phyloP scores from a whole-genome alignment of 2,329 filamentous ascomycete species.

The Cordyceps cicadae region DNA sequence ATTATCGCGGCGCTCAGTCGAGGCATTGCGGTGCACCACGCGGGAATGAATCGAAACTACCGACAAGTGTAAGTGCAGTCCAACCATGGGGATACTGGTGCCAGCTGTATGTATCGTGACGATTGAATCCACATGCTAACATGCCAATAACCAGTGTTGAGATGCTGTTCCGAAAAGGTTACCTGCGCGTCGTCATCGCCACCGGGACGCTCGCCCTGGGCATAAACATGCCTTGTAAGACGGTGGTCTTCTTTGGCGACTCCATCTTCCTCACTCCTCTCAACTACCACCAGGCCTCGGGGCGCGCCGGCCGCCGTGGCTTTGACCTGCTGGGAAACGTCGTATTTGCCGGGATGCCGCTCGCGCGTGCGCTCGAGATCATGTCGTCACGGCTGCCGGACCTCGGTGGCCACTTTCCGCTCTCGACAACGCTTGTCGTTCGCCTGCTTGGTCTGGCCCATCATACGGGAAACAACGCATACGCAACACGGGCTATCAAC shows the following conservation, averaged over 20 bases:
- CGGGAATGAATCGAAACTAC: constrained; percentile 71
- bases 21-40: constrained; percentile 70
- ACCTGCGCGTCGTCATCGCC: constrained; percentile 61
- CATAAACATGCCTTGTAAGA: constrained; percentile 80
- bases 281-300: constrained; percentile 68
- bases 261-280: constrained; percentile 65
- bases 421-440: constrained; percentile 64
- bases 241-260: constrained; percentile 68
- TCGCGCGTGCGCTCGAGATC: constrained; percentile 55
- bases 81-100: too few relatives aligned
- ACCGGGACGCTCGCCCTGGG: constrained; percentile 70
- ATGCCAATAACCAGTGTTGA: constrained; percentile 43
- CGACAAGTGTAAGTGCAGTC: constrained; percentile 47
- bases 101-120: background rate
- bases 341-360: constrained; percentile 61
- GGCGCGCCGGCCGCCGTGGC: constrained; percentile 69
- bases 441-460: constrained; percentile 60
- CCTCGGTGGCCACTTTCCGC: constrained; percentile 68
- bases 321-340: constrained; percentile 77
- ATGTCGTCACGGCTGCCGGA: constrained; percentile 67
- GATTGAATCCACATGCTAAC: background rate
- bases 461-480: constrained; percentile 54
- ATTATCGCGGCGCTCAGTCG: constrained; percentile 54
- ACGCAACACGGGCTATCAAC: constrained; percentile 53
- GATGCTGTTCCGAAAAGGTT: constrained; percentile 66